Evolutionary conservation across 202 grass and related monocot genomes (phyloP).

Genomic region (Zoysia matrella): DNA sequence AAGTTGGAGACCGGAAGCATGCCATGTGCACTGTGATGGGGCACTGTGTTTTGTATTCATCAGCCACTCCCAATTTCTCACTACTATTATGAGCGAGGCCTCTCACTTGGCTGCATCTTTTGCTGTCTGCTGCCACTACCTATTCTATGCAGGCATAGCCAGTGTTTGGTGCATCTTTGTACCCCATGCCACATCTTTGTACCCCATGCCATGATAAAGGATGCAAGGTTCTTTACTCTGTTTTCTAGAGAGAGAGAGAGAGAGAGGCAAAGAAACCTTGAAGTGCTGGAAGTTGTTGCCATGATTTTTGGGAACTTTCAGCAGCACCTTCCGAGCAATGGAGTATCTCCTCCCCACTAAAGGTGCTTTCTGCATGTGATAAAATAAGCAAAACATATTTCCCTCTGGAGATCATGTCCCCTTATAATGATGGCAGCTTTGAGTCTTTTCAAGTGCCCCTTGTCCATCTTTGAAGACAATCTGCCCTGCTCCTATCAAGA

Average conservation of each 20-base stretch:
- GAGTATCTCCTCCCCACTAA: constrained; percentile 51
- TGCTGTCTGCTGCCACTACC: constrained; percentile 36
- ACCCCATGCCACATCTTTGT: constrained; percentile 16
- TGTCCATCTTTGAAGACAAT: constrained; percentile 49
- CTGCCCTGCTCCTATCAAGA: constrained; percentile 49
- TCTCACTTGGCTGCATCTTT: constrained; percentile 61
- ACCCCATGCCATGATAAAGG: constrained; percentile 59
- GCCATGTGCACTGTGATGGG: constrained; percentile 63
- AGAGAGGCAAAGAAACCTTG: constrained; percentile 25
- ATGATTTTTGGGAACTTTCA: constrained; percentile 63
- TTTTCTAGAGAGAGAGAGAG: constrained; percentile 38
- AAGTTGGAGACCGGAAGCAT: constrained; percentile 49
- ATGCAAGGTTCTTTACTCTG: constrained; percentile 54
- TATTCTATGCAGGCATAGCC: constrained; percentile 16
- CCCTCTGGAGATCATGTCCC: constrained; percentile 69
- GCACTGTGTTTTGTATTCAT: constrained; percentile 46
- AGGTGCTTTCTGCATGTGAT: constrained; percentile 61
- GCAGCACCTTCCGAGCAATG: constrained; percentile 58
- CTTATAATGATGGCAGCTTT: constrained; percentile 55
- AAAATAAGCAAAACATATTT: constrained; percentile 63
- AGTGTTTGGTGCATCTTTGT: constrained; percentile 49
- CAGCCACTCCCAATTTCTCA: constrained; percentile 35
- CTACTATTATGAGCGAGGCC: constrained; percentile 51
- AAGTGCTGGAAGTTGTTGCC: constrained; percentile 58
- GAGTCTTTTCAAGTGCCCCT: constrained; percentile 54